Evolutionary conservation across 2,329 filamentous ascomycete genomes (phyloP), one percentile per base, ranked within the genome.

Genomic region (Exophiala sideris): DNA sequence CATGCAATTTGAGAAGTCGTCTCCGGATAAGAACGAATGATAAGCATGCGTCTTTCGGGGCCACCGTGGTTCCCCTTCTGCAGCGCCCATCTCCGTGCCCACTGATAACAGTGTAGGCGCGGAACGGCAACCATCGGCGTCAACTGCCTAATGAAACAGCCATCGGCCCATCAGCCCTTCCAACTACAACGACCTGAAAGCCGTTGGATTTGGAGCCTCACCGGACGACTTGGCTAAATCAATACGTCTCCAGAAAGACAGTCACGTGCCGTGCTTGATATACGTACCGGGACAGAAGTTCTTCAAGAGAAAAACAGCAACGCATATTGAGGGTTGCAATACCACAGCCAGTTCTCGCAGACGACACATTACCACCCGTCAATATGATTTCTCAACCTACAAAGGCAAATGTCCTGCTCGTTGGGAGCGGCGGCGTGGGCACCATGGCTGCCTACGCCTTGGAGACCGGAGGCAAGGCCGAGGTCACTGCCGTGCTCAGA

Each of bases 371-470:
- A 38, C 35, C 3, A 38, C 35, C 14, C 35, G 35, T 38, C 41
- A 32, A n/a, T 5, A 44, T 44, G 41, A 44, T 44, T 8, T 32
- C 41, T 14, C 41, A 44, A 44, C 41, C 41, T n/a, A 24, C 41
- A 21, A 53, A 74, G 55, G 57, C 67, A 1, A 74, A 68, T 18
- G 71, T 83, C 2, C 71, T 84, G 2, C 59, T 84, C 9, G 69
- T 84, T 12, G 81, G 82, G 12, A 72, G 72, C 5, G 82, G 82
- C 10, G 79, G 79, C 3, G 76, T 84, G 1, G 82, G 82, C 14
- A 77, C 80, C 1, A 79, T 84, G 64, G 75, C 75, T 5, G 81
- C 80, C 5, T 75, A 79, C 41, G 78, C 77, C 34, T 69, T 85
- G 4, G 76, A 84, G 64, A 65, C 65, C 1, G 78, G 79, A 7